These are phyloP conservation scores for Tuber brumale DNA, from an alignment of 495 filamentous ascomycete species.

Conservation along the genomic window DNA sequence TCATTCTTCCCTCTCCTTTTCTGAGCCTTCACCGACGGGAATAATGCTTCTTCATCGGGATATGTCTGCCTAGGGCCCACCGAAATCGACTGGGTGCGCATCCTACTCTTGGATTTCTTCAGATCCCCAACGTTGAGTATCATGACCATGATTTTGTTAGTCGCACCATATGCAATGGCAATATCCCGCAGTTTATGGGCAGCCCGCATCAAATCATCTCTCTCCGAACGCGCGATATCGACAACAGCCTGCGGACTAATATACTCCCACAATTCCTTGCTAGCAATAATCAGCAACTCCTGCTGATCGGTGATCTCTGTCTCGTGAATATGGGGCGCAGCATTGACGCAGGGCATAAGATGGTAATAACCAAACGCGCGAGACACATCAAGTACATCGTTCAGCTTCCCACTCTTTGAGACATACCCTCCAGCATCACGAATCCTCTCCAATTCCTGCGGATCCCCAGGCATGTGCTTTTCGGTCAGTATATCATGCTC, in stretches of 20 bases:
- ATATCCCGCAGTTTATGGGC: constrained; percentile 91
- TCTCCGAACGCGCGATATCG: constrained; percentile 79
- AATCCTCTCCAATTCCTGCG: constrained; percentile 76
- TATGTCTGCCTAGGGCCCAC: constrained; percentile 25
- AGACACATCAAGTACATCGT: constrained; percentile 84
- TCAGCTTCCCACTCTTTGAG: constrained; percentile 84
- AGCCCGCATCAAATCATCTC: constrained; percentile 88
- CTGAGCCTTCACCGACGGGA: constrained; percentile 54
- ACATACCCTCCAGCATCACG: constrained; percentile 93
- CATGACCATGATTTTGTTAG: constrained; percentile 97
- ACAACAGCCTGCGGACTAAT: constrained; percentile 79
- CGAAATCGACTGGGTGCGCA: constrained; percentile 45
- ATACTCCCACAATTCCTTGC: constrained; percentile 90
- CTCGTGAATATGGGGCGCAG: constrained; percentile 76
- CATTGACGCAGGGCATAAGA: constrained; percentile 85
- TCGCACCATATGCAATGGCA: constrained; percentile 89
- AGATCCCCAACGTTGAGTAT: constrained; percentile 86
- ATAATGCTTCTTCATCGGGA: constrained; percentile 57
- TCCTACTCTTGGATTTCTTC: constrained; percentile 67
- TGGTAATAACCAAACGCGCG: constrained; percentile 91
- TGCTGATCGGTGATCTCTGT: constrained; percentile 78
- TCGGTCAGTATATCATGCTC: constrained; percentile 70
- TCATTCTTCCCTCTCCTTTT: constrained; percentile 62
- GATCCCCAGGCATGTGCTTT: constrained; percentile 86
- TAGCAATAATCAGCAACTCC: constrained; percentile 87